Base-by-base conservation (phyloP, 208 protist species). In the Angomonas ambiguus region DNA sequence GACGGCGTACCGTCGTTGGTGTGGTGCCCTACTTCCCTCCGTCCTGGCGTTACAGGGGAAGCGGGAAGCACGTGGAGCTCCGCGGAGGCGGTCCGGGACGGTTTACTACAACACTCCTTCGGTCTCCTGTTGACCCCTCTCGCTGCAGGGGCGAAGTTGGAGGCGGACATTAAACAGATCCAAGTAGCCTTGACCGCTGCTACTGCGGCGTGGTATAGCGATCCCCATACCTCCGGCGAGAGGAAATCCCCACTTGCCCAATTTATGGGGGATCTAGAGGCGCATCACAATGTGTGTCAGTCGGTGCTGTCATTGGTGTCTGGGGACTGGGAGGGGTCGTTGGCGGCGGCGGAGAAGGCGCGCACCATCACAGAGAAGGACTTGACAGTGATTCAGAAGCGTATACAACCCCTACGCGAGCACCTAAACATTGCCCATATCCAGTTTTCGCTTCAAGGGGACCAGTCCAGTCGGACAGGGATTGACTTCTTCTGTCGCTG, bases 401-500 rank as follows among this genome's bases (percentile, higher is more conserved):
- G 76, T 13, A 72, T 94, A 22, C 79, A 88, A 42, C 79, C 72
- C 1, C 38, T 91, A 25, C 82, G 88, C 16, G 42, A 32, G 11
- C 13, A 67, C 28, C 32, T 91, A 2, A 72, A 72, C 22, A 49
- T 88, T 11, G 49, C 59, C 27, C 67, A 79, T 20, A 20, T 77
- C 5, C 18, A 35, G 10, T 30, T 87, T 5, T 45, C 53, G 0
- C 70, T 91, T 8, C 76, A 80, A 16, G 63, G 62, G 6, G 45
- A 64, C 8, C 71, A 71, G 24, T 42, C 75, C 16, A 62, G 62
- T 60, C 85, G 88, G 27, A 85, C 82, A 25, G 72, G 75, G 30
- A 32, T 94, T 0, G 85, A 94, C 63, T 94, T 89, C 62, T 90
- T 91, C 71, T 94, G 88, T 59, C 83, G 88, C 20, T 94, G 88